Evolutionary conservation across 2,329 filamentous ascomycete species (phyloP).

Genomic region (Talaromyces sp.): DNA sequence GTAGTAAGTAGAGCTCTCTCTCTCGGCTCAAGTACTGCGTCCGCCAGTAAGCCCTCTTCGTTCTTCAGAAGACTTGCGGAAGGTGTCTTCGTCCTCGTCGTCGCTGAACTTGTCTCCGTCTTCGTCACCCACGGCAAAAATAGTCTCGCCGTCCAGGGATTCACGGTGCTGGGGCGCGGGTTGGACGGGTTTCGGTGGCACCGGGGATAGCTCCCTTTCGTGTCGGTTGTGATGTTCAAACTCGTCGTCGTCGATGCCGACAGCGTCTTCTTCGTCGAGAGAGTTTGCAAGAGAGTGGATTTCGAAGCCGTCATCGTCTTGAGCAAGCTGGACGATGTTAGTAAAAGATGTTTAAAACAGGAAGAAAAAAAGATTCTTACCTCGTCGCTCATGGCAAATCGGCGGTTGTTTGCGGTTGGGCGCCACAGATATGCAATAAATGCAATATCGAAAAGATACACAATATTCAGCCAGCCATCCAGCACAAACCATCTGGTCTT

Average conservation of each 20-base stretch:
- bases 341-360: background rate
- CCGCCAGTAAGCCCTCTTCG: conserved; percentile 45
- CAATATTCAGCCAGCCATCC: conserved; percentile 94
- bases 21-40: background rate
- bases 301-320: conserved; percentile 98
- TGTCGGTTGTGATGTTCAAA: conserved; percentile 20
- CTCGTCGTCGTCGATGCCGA: conserved; percentile 33
- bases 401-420: conserved; percentile 90
- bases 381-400: conserved; percentile 99
- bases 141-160: conserved; percentile 82
- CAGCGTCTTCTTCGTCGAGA: conserved; percentile 59
- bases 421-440: conserved; percentile 96
- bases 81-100: conserved; percentile 53
- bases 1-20: background rate
- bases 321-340: conserved; percentile 61
- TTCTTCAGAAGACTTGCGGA: conserved; percentile 45
- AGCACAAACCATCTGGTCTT: conserved; percentile 96
- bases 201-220: conserved; percentile 34
- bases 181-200: conserved; percentile 49
- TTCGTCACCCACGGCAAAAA: conserved; percentile 87
- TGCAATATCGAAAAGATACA: conserved; percentile 88
- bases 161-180: conserved; percentile 50
- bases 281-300: conserved; percentile 84
- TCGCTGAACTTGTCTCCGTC: conserved; percentile 75
- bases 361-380: conserved; percentile 36